These are phyloP conservation scores for Aspergillus vadensis DNA, from an alignment of 2,329 filamentous ascomycete genomes.

Conservation along the genomic window DNA sequence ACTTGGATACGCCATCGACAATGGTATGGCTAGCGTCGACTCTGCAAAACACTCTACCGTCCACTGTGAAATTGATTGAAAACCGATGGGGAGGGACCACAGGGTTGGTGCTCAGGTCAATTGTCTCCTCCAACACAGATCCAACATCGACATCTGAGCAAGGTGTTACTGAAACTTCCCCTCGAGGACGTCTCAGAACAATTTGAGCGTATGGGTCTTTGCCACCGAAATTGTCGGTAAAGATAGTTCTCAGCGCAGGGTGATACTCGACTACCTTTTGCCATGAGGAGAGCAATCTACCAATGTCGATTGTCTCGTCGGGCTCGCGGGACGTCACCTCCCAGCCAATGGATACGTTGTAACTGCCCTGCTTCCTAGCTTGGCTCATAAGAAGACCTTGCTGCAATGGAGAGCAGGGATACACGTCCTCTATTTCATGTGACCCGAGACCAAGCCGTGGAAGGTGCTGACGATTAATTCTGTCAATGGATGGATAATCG, in stretches of 20 bases:
- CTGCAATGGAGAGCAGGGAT: constrained; percentile 29
- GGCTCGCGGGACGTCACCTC: background rate
- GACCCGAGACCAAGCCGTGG: background rate
- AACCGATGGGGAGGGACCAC: background rate
- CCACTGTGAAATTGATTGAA: background rate
- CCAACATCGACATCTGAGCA: background rate
- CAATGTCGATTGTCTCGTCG: background rate
- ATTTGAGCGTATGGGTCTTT: constrained; percentile 22
- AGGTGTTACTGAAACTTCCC: constrained; percentile 10
- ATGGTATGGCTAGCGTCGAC: background rate
- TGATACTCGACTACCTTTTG: constrained; percentile 18
- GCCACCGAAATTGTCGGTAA: constrained; percentile 19
- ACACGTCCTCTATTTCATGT: constrained; percentile 25
- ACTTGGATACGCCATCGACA: background rate
- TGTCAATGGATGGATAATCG: background rate
- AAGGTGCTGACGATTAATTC: background rate
- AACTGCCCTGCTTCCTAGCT: background rate
- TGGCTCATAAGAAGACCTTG: constrained; percentile 22
- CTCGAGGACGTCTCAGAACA: constrained; percentile 21
- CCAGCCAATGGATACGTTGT: background rate
- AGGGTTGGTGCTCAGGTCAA: background rate
- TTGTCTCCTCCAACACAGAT: background rate
- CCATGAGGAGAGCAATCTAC: constrained; percentile 16
- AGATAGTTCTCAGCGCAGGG: constrained; percentile 20
- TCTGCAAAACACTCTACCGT: background rate